A percentile compares a stretch with the other conserved stretches of the same genome.
Evolutionary conservation across 768 basidiomycete genomes (phyloP).

Genomic region (Phanerochaete sordida): DNA sequence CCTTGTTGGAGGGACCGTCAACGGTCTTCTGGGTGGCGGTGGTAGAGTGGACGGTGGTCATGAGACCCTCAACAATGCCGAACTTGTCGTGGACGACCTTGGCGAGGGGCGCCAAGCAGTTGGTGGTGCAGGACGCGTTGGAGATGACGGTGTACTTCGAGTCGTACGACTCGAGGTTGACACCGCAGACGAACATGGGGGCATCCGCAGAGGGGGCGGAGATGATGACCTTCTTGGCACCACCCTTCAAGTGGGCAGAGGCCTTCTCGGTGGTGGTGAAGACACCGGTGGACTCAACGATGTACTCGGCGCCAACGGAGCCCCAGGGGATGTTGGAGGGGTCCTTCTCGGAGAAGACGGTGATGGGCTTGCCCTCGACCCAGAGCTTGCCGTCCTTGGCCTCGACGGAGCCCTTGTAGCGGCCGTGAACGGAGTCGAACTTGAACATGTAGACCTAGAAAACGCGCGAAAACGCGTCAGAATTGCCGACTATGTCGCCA

Average conservation of each 20-base stretch:
- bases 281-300: conserved; percentile 98
- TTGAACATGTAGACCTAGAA: conserved; percentile 96
- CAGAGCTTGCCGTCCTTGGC: conserved; percentile 85
- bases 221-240: conserved; percentile 99
- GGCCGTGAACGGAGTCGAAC: conserved; percentile 90
- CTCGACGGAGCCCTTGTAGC: conserved; percentile 83
- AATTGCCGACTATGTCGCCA: not conserved
- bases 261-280: conserved; percentile 98
- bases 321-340: conserved; percentile 85
- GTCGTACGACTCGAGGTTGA: conserved; percentile 93
- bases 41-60: conserved; percentile 98
- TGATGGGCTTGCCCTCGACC: conserved; percentile 76
- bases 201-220: conserved; percentile 97
- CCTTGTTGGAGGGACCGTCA: conserved; percentile 92
- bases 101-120: conserved; percentile 98
- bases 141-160: conserved; percentile 90
- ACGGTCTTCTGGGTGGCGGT: conserved; percentile 96
- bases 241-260: conserved; percentile 90
- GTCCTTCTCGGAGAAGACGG: conserved; percentile 82
- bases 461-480: conserved; percentile 2
- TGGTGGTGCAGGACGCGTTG: conserved; percentile 99
- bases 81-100: conserved; percentile 98
- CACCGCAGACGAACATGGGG: conserved; percentile 92
- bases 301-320: conserved; percentile 79
- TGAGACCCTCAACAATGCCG: conserved; percentile 93